phyloP scores from a whole-genome alignment of 208 protist species.

The Wallacemonas sp. region DNA sequence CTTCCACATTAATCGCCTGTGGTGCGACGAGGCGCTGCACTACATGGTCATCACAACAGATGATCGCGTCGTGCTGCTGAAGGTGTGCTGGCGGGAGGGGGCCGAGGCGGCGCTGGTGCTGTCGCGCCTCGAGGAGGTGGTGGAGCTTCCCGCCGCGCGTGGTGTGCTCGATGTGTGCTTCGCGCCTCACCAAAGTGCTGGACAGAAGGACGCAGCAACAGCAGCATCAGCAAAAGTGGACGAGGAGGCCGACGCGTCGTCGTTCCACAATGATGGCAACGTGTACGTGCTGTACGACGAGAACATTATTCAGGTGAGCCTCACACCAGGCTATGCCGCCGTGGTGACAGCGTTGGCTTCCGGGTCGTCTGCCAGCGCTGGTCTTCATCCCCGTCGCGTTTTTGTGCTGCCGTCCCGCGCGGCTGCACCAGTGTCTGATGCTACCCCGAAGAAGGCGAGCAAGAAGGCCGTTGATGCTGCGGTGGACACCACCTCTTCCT shows the following conservation, averaged over 20 bases:
- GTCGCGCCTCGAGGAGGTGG: slow-evolving; percentile 54
- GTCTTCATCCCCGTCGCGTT: neutral
- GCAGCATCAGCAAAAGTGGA: neutral
- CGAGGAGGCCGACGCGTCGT: neutral
- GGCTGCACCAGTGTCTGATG: neutral
- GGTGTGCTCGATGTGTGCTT: slow-evolving; percentile 71
- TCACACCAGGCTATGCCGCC: slow-evolving; percentile 51
- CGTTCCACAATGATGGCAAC: neutral
- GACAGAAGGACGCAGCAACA: neutral
- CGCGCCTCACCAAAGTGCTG: slow-evolving; percentile 5
- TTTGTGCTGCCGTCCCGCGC: slow-evolving; percentile 5
- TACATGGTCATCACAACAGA: slow-evolving; percentile 82
- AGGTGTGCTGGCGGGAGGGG: slow-evolving; percentile 48
- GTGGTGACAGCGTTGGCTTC: slow-evolving; percentile 22
- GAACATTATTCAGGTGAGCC: slow-evolving; percentile 52
- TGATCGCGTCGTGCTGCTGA: slow-evolving; percentile 66
- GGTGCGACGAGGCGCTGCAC: slow-evolving; percentile 62
- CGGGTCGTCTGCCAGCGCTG: neutral
- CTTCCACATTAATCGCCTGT: slow-evolving; percentile 71
- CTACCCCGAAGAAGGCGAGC: neutral
- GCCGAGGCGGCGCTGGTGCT: slow-evolving; percentile 44
- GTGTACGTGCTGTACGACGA: slow-evolving; percentile 74
- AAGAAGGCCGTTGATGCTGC: neutral
- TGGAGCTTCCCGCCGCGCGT: slow-evolving; percentile 47
- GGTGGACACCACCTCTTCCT: neutral